Evolutionary conservation across 495 filamentous ascomycete species (phyloP).

Genomic region (Penicillium flavigenum): DNA sequence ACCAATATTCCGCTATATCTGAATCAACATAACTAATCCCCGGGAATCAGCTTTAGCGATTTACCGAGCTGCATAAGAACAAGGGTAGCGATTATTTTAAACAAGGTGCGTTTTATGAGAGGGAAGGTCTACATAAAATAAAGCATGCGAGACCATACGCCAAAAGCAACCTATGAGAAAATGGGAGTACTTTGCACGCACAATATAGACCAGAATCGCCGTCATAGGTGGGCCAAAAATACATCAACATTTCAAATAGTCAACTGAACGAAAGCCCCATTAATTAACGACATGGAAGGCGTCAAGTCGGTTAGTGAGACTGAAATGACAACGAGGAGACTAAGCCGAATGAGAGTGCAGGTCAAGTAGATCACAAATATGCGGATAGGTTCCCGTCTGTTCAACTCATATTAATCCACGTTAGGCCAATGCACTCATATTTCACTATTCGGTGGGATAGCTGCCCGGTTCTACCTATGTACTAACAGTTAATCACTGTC

Average conservation of each 20-base stretch:
- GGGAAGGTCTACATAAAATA: conserved; percentile 28
- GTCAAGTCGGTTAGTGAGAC: conserved; percentile 46
- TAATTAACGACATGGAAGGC: conserved; percentile 42
- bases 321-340: conserved; percentile 34
- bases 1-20: conserved; percentile 45
- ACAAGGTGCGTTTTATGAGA: not conserved
- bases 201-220: conserved; percentile 31
- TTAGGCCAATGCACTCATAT: no score
- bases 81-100: not conserved
- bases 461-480: no score
- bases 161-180: conserved; percentile 30
- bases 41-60: not conserved
- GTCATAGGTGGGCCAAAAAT: conserved; percentile 32
- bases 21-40: not conserved
- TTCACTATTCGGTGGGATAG: no score
- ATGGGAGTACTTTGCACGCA: conserved; percentile 35
- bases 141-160: conserved; percentile 37
- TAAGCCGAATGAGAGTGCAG: not conserved
- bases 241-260: conserved; percentile 43
- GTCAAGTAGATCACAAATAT: no score
- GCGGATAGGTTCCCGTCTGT: no score
- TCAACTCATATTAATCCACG: no score
- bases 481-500: no score
- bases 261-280: conserved; percentile 46
- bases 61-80: not conserved